Percentiles rank a stretch among this genome's conserved stretches.
Evolutionary conservation across 2,329 filamentous ascomycete species (phyloP).

Genomic region (Colletotrichum melonis): DNA sequence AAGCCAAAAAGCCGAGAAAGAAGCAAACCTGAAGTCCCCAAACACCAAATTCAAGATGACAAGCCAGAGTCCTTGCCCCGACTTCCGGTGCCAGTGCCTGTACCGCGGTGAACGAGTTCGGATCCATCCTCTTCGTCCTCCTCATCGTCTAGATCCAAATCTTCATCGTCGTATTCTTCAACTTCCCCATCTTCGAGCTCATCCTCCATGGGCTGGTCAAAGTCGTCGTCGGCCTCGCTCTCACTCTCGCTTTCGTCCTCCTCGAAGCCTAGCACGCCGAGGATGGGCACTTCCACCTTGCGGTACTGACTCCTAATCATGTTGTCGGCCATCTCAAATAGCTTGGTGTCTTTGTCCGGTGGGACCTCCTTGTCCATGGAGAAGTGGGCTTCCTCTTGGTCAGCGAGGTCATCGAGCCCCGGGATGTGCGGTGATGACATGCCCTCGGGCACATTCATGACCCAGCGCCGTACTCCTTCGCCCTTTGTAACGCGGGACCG

Average conservation of each 20-base stretch:
- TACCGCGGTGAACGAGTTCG: constrained; percentile 31
- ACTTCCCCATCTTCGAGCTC: constrained; percentile 43
- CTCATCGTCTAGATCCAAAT: constrained; percentile 35
- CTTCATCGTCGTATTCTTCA: constrained; percentile 40
- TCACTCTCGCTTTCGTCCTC: constrained; percentile 55
- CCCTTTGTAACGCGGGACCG: constrained; percentile 50
- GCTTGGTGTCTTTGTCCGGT: constrained; percentile 54
- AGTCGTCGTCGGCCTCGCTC: constrained; percentile 40
- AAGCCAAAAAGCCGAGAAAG: background rate
- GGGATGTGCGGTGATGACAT: constrained; percentile 45
- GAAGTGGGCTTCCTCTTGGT: constrained; percentile 54
- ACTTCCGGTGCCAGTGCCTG: constrained; percentile 34
- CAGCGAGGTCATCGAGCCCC: constrained; percentile 42
- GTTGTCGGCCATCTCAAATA: constrained; percentile 58
- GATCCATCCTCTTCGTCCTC: constrained; percentile 34
- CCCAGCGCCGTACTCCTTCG: constrained; percentile 56
- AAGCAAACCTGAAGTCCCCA: constrained; percentile 1
- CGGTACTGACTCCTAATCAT: constrained; percentile 60
- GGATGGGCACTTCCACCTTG: constrained; percentile 57
- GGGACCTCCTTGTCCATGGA: constrained; percentile 52
- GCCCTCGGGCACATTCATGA: constrained; percentile 51
- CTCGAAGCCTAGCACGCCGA: constrained; percentile 57
- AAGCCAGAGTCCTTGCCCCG: constrained; percentile 30
- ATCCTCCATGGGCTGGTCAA: constrained; percentile 41
- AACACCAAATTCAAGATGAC: constrained; percentile 30